Base-by-base conservation (phyloP, 495 filamentous ascomycete genomes). In the Aspergillus conjunctus region DNA sequence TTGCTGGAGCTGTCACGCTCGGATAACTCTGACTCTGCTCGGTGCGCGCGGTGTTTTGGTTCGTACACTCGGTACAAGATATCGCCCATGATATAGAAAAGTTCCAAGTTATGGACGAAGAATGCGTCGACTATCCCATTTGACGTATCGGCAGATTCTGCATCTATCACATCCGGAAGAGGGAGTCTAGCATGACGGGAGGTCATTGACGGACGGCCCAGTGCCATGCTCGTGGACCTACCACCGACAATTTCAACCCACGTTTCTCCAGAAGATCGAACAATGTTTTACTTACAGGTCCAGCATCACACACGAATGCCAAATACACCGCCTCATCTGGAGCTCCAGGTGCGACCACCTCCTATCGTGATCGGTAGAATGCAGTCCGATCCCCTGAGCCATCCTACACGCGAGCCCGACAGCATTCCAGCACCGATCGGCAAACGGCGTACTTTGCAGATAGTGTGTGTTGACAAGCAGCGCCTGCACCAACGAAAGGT, bases 161-260 rank as follows among this genome's bases (percentile, higher is more conserved):
- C 44, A 50, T 31, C 43, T 0, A 49, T 17, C 7, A 44, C 30
- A 14, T 58, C 26, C 3, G 55, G 55, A 12, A 58, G 31, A 10
- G 55, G 55, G 68, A 18, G 62, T 51, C 48, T 78, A 72, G 54
- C 68, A 32, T 77, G 71, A n/a, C 71, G 43, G 18, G 43, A 71
- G 5, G 71, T 76, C 75, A 79, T 79, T 34, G 72, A 76, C 15
- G 79, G 79, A n/a, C 78, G 64, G 11, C 79, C 79, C 32, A 73
- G 75, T 3, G 74, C 79, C 78, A 80, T 80, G 62, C 78, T 79
- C 50, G 76, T 66, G 31, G 76, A 72, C 63, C 78, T 81, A 34
- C 4, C n/a, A 15, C 1, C 50, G 1, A 52, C 21, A 30, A 22
- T 44, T 20, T 46, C 8, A n/a, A 57, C 11, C 14, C 10, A 20